phyloP scores from a whole-genome alignment of 2,329 filamentous ascomycete species.

The Dothideomycetidae sp. region DNA sequence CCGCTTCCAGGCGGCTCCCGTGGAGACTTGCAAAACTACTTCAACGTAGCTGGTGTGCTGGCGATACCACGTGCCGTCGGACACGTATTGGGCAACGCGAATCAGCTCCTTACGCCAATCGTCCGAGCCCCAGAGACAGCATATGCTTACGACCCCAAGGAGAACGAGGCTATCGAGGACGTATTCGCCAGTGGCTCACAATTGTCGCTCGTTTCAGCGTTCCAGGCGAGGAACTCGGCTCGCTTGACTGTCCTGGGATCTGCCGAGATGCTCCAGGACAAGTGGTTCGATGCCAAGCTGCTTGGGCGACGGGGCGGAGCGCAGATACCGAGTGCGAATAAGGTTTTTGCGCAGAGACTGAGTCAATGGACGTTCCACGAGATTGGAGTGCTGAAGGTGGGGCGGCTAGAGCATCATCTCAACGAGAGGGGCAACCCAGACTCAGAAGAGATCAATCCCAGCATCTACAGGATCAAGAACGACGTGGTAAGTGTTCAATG shows the following conservation, averaged over 20 bases:
- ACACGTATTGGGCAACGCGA: conserved; percentile 62
- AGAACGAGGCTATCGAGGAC: conserved; percentile 56
- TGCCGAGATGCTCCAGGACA: conserved; percentile 72
- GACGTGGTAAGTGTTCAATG: conserved; percentile 59
- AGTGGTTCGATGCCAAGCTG: conserved; percentile 76
- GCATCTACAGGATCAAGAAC: conserved; percentile 90
- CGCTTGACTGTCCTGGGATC: conserved; percentile 76
- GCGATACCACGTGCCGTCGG: conserved; percentile 73
- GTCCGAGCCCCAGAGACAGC: conserved; percentile 70
- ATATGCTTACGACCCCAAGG: conserved; percentile 89
- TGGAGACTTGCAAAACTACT: conserved; percentile 61
- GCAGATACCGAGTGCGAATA: conserved; percentile 56
- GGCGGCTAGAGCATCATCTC: conserved; percentile 63
- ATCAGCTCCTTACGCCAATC: conserved; percentile 65
- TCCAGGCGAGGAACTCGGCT: conserved; percentile 89
- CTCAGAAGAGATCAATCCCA: conserved; percentile 50
- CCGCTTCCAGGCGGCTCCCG: conserved; percentile 52
- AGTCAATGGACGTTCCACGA: conserved; percentile 97
- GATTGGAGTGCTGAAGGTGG: conserved; percentile 73
- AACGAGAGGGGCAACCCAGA: conserved; percentile 32
- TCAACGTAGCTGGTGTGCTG: conserved; percentile 53
- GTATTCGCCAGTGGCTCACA: conserved; percentile 74
- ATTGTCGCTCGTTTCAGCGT: conserved; percentile 65
- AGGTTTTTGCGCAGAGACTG: conserved; percentile 69
- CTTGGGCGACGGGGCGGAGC: conserved; percentile 39